Base-by-base conservation (phyloP, 2,329 filamentous ascomycete genomes). In the Peltaster fructicola region DNA sequence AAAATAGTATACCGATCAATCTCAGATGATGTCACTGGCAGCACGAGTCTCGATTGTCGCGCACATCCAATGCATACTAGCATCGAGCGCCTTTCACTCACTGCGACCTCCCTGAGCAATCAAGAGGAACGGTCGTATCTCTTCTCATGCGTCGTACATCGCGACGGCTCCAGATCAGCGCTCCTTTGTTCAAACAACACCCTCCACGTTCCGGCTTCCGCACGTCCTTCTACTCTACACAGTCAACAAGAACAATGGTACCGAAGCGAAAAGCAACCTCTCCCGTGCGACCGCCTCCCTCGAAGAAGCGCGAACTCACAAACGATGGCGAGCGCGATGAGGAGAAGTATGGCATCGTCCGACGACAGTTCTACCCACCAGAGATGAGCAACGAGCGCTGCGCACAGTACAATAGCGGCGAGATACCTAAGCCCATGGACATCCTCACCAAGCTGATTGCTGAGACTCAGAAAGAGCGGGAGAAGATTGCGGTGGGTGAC, bases 371-470 rank as follows among this genome's bases (percentile, higher is more conserved):
- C 53, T 93, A 92, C 39, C 81, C 81, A 0, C 65, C 68, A 1
- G 81, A 91, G 45, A 90, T 93, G 73, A 77, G 64, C 53, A 88
- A 81, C 40, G 67, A 65, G 24, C 71, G 82, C 18, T 82, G 77
- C 25, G 57, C 60, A 4, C 71, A 74, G 25, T 93, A 92, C 51
- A 75, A 65, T 26, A 52, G 63, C n/a, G 63, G 73, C 25, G 61
- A 67, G 23, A 55, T 90, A 4, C 63, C 72, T 4, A 68, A 76
- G 0, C 84, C 82, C 0, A 75, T 90, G 11, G 69, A 82, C 38
- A 49, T 65, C 0, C 59, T 92, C 2, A 47, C 68, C 5, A 47
- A 55, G 1, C 69, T 72, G 0, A 57, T 82, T 4, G 45, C 59
- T 13, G 64, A 71, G 2, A 88, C 80, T 0, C 51, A 58, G 3